Base-by-base conservation (phyloP, 2,329 filamentous ascomycete species). In the Ophiostoma quercus region DNA sequence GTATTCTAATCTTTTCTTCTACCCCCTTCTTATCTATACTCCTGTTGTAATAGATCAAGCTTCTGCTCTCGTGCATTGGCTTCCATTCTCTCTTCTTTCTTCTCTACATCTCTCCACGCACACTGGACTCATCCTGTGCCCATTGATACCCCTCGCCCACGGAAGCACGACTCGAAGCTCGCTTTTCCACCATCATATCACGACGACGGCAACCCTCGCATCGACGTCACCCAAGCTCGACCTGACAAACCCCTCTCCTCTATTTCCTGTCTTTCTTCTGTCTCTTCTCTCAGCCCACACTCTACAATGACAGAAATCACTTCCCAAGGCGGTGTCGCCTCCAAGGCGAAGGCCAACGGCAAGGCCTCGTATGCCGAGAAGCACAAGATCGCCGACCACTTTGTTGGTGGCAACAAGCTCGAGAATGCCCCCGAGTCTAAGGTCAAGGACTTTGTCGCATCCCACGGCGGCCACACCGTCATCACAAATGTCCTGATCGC, bases 401-500 rank as follows among this genome's bases (percentile, higher is more conserved):
- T 98, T 82, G 96, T 98, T 79, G 95, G 95, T 76, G 94, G 95
- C 74, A 97, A 97, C 84, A 87, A 89, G 78, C 82, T 99, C 73
- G 88, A 88, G 74, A 90, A 90, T 78, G 95, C 95, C 67, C 82
- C 91, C 63, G 87, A 93, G 51, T 90, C 94, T 79, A 90, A 89
- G 77, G 92, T 99, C 73, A 98, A 97, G 86, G 94, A 99, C 81
- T 99, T 98, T 82, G 94, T 99, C 66, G 88, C 91, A 68, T 84
- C 86, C 72, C 86, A 96, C 80, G 92, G 94, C 77, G 95, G 95
- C 72, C 95, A 99, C 85, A 98, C 95, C 25, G 94, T 98, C 80
- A 99, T 99, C 79, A 97, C 92, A 77, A 98, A 94, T 79, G 95
- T 98, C 69, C 87, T 99, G 74, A 99, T 99, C 81, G 95, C 95